phyloP scores from a whole-genome alignment of 768 basidiomycete genomes.

The Trametes sanguinea region DNA sequence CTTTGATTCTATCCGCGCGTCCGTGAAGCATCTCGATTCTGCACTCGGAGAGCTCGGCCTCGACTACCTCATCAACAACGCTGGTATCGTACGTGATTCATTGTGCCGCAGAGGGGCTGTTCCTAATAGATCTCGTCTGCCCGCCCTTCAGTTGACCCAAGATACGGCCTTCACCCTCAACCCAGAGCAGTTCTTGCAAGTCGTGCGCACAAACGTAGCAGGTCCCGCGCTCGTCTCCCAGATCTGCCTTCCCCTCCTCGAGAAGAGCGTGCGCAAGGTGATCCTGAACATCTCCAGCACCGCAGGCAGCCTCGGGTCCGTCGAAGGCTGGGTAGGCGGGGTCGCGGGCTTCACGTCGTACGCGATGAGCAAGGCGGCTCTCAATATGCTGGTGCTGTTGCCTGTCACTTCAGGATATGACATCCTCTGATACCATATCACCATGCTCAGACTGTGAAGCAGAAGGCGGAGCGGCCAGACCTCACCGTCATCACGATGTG shows the following conservation, averaged over 20 bases:
- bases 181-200: conserved; percentile 26
- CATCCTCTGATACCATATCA: background rate
- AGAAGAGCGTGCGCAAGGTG: conserved; percentile 32
- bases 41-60: conserved; percentile 35
- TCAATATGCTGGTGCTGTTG: conserved; percentile 43
- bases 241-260: conserved; percentile 36
- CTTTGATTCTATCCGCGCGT: conserved; percentile 29
- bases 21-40: conserved; percentile 26
- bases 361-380: conserved; percentile 38
- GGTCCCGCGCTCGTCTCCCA: conserved; percentile 40
- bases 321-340: conserved; percentile 27
- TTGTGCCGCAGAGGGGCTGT: background rate
- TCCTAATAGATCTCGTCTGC: background rate
- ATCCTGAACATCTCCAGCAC: conserved; percentile 39
- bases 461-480: conserved; percentile 35
- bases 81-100: conserved; percentile 35
- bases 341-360: conserved; percentile 30
- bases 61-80: conserved; percentile 45
- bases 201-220: conserved; percentile 36
- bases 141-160: conserved; percentile 4
- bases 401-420: background rate
- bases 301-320: conserved; percentile 35
- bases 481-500: conserved; percentile 33
- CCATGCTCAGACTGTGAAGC: background rate
- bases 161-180: conserved; percentile 35